These are phyloP conservation scores for Elaeagnus macrophylla DNA, from an alignment of 306 rosid species.

Conservation along the genomic window DNA sequence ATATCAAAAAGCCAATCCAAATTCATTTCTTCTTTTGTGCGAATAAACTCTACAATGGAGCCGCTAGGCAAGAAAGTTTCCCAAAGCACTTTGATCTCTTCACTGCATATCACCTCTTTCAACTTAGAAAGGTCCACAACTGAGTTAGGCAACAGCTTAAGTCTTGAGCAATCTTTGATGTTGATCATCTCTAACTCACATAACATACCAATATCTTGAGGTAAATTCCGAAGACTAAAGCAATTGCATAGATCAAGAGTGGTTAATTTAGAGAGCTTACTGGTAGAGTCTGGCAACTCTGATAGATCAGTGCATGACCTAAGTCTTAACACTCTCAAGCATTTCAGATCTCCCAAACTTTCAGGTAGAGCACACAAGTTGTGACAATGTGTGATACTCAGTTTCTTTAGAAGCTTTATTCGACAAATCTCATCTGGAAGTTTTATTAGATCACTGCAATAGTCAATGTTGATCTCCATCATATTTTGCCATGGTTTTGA, in stretches of 20 bases:
- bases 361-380: slow-evolving; percentile 31
- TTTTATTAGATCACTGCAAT: slow-evolving; percentile 30
- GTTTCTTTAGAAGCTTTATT: slow-evolving; percentile 24
- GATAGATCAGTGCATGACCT: slow-evolving; percentile 31
- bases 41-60: not conserved
- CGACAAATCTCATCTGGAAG: slow-evolving; percentile 27
- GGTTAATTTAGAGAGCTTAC: slow-evolving; percentile 20
- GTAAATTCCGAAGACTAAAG: slow-evolving; percentile 28
- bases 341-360: slow-evolving; percentile 24
- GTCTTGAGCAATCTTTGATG: slow-evolving; percentile 26
- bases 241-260: slow-evolving; percentile 45
- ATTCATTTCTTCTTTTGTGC: not conserved
- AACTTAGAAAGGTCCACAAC: slow-evolving; percentile 16
- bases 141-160: slow-evolving; percentile 28
- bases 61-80: not conserved
- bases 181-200: slow-evolving; percentile 22
- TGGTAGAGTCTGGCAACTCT: slow-evolving; percentile 35
- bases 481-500: slow-evolving; percentile 34
- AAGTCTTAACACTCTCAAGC: slow-evolving; percentile 38
- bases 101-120: slow-evolving; percentile 31
- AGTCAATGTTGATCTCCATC: slow-evolving; percentile 41
- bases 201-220: slow-evolving; percentile 34
- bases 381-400: slow-evolving; percentile 47
- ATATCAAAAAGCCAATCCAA: not conserved
- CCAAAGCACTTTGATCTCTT: slow-evolving; percentile 8